Percentiles rank a stretch among this genome's conserved stretches.
These are phyloP conservation scores for Aspergillus unguis DNA, from an alignment of 2,329 filamentous ascomycete genomes.

Conservation along the genomic window DNA sequence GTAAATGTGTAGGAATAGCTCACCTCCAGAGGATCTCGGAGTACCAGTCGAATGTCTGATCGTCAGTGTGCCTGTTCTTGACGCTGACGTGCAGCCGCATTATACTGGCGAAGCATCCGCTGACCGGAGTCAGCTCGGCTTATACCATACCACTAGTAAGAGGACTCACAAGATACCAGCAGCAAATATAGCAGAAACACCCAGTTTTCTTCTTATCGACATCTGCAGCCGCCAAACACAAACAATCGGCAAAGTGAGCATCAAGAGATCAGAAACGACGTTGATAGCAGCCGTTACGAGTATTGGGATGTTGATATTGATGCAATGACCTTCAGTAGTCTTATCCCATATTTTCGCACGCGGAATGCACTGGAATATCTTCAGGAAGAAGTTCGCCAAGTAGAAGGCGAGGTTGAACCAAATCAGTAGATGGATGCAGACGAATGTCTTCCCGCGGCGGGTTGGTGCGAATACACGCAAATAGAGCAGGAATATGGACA, in stretches of 20 bases:
- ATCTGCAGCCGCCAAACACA: constrained; percentile 24
- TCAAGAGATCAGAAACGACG: constrained; percentile 22
- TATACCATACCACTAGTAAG: neutral
- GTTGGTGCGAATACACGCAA: constrained; percentile 24
- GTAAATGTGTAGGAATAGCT: neutral
- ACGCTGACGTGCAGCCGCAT: constrained; percentile 24
- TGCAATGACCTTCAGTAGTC: constrained; percentile 19
- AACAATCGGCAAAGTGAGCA: constrained; percentile 23
- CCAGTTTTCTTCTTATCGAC: constrained; percentile 17
- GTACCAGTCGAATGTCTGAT: constrained; percentile 26
- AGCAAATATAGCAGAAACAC: constrained; percentile 22
- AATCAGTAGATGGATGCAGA: constrained; percentile 23
- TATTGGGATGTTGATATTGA: constrained; percentile 24
- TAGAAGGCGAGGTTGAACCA: constrained; percentile 27
- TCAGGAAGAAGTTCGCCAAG: constrained; percentile 21
- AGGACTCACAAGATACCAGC: constrained; percentile 21
- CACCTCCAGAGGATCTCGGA: constrained; percentile 27
- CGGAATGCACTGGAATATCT: constrained; percentile 27
- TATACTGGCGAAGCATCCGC: constrained; percentile 23
- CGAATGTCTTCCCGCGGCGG: constrained; percentile 16
- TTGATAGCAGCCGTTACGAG: constrained; percentile 22
- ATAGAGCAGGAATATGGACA: constrained; percentile 29
- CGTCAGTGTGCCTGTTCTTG: constrained; percentile 13
- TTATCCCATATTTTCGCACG: constrained; percentile 23
- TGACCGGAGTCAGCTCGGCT: constrained; percentile 4